phyloP scores from a whole-genome alignment of 768 basidiomycete species.

The Hygrocybe coccinea region DNA sequence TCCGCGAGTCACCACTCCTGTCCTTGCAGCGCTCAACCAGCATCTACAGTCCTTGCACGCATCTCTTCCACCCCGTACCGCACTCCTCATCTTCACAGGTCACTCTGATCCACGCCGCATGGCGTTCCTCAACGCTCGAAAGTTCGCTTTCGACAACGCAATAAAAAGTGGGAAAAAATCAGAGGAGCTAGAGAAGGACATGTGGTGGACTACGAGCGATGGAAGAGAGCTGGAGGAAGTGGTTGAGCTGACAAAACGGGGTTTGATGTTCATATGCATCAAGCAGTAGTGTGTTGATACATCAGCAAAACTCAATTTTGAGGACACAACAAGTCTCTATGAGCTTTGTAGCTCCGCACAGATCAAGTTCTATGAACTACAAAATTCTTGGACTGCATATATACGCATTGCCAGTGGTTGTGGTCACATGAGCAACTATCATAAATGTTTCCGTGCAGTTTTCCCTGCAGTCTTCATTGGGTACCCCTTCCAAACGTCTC shows the following conservation, averaged over 20 bases:
- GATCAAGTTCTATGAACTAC: too few relatives aligned
- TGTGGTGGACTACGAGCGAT: conserved; percentile 73
- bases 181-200: conserved; percentile 51
- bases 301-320: too few relatives aligned
- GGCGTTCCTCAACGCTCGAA: conserved; percentile 65
- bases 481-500: conserved; percentile 30
- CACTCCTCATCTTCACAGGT: conserved; percentile 80
- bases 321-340: too few relatives aligned
- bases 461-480: conserved; percentile 31
- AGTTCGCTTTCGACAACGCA: conserved; percentile 66
- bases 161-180: conserved; percentile 50
- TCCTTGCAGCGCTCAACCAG: conserved; percentile 51
- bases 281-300: not conserved
- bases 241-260: conserved; percentile 74
- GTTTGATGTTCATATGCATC: conserved; percentile 57
- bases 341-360: too few relatives aligned
- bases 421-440: too few relatives aligned
- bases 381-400: too few relatives aligned
- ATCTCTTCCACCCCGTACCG: conserved; percentile 71
- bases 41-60: conserved; percentile 61
- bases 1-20: conserved; percentile 29
- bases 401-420: too few relatives aligned
- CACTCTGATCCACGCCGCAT: conserved; percentile 84
- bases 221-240: conserved; percentile 75
- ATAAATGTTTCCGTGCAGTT: too few relatives aligned